Conservation (phyloP, 257 asterid genomes). For the Solanum etuberosum region DNA sequence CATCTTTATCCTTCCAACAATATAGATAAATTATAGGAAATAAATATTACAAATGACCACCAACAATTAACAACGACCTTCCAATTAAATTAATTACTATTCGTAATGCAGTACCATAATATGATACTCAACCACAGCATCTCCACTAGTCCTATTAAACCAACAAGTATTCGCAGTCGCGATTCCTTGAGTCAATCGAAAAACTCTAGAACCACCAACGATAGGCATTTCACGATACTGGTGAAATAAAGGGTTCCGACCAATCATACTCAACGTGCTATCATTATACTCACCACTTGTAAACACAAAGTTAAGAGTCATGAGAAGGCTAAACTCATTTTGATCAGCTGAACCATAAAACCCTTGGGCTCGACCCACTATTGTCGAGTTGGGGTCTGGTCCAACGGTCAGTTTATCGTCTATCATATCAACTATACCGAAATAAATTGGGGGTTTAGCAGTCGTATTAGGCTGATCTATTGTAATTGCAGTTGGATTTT, state of each 20-base stretch:
- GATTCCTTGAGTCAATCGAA: constrained; percentile 34
- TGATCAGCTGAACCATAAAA: constrained; percentile 15
- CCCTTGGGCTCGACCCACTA: constrained; percentile 43
- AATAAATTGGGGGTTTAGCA: constrained; percentile 4
- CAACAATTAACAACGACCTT: background rate
- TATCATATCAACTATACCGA: constrained; percentile 12
- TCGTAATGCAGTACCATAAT: constrained; percentile 6
- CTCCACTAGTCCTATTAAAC: background rate
- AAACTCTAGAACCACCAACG: constrained; percentile 32
- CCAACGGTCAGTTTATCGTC: constrained; percentile 14
- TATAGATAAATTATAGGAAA: background rate
- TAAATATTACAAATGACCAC: background rate
- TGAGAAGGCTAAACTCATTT: constrained; percentile 3
- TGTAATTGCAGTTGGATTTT: constrained; percentile 6
- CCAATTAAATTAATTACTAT: background rate
- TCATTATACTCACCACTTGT: constrained; percentile 24
- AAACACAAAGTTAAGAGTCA: constrained; percentile 20
- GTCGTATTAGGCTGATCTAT: constrained; percentile 12
- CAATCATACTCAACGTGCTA: constrained; percentile 27
- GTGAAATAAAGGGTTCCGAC: constrained; percentile 8
- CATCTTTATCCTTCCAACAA: background rate
- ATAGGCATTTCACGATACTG: constrained; percentile 30
- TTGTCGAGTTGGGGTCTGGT: constrained; percentile 11
- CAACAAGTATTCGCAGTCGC: constrained; percentile 3
- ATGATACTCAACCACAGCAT: constrained; percentile 23